A percentile compares a stretch with the other conserved stretches of the same genome.
phyloP scores from a whole-genome alignment of 768 basidiomycete genomes.

The Tephrocybe sp. region DNA sequence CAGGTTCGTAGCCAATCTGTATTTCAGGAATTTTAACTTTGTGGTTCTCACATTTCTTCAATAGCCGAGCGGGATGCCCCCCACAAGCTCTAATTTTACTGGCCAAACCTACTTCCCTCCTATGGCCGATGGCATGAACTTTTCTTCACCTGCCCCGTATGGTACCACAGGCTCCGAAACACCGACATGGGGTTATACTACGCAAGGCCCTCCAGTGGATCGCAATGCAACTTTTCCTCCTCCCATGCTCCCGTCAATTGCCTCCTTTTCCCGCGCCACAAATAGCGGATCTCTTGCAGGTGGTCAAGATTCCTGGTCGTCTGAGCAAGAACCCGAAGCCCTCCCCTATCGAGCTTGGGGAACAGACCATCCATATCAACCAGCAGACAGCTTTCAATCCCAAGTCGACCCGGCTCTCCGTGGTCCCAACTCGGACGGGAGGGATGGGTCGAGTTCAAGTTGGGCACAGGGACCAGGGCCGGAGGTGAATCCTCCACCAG shows the following conservation, averaged over 20 bases:
- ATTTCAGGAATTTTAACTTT: constrained; percentile 6
- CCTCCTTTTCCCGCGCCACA: constrained; percentile 44
- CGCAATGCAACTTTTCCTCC: constrained; percentile 48
- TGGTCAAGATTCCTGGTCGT: constrained; percentile 26
- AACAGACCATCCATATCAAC: constrained; percentile 35
- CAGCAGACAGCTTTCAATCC: constrained; percentile 26
- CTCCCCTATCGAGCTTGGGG: constrained; percentile 53
- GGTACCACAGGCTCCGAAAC: constrained; percentile 42
- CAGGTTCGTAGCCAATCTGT: constrained; percentile 35
- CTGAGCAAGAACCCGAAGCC: constrained; percentile 27
- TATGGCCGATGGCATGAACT: constrained; percentile 38
- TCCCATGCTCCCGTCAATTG: constrained; percentile 52
- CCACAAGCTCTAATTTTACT: constrained; percentile 38
- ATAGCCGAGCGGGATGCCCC: constrained; percentile 27
- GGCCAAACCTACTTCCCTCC: constrained; percentile 45
- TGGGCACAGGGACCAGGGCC: constrained; percentile 24
- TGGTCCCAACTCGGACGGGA: constrained; percentile 33
- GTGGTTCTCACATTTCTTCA: constrained; percentile 9
- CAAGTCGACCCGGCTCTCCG: constrained; percentile 42
- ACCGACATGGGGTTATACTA: constrained; percentile 55
- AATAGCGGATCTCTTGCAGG: constrained; percentile 16
- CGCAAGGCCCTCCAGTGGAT: constrained; percentile 37
- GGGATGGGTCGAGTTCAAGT: constrained; percentile 30
- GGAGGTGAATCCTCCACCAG: constrained; percentile 28
- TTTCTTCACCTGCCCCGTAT: constrained; percentile 39